phyloP scores from a whole-genome alignment of 2,329 filamentous ascomycete species.

The Sarocladiaceae sp. region DNA sequence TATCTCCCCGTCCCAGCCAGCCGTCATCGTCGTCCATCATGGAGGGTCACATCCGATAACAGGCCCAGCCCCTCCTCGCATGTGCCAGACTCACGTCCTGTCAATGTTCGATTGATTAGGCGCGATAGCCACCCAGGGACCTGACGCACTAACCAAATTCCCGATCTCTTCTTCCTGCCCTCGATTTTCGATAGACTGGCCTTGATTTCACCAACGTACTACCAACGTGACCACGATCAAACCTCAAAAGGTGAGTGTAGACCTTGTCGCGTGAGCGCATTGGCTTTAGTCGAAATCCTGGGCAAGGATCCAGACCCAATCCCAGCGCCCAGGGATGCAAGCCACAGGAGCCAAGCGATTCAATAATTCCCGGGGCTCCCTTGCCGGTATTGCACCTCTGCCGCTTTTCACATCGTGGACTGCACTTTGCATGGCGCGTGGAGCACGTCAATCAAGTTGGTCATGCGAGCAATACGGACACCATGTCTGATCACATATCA shows the following conservation, averaged over 20 bases:
- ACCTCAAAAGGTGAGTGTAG: no score
- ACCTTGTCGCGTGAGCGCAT: not conserved
- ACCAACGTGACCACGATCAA: no score
- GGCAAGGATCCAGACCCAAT: not conserved
- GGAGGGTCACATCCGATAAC: conserved; percentile 9
- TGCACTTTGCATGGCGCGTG: not conserved
- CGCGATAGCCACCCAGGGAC: conserved; percentile 3
- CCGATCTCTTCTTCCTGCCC: not conserved
- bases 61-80: not conserved
- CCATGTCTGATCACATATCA: no score
- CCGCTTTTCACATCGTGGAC: no score
- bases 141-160: not conserved
- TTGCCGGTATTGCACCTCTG: no score
- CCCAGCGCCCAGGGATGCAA: not conserved
- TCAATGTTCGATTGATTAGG: not conserved
- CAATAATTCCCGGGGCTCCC: no score
- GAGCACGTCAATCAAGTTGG: not conserved
- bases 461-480: no score
- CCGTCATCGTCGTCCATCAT: conserved; percentile 2
- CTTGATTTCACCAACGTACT: no score
- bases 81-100: not conserved
- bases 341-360: not conserved
- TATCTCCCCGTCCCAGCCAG: no score
- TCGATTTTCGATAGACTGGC: not conserved
- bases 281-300: not conserved